Conservation (phyloP, 345 rosid genomes). For the Euclidium syriacum region DNA sequence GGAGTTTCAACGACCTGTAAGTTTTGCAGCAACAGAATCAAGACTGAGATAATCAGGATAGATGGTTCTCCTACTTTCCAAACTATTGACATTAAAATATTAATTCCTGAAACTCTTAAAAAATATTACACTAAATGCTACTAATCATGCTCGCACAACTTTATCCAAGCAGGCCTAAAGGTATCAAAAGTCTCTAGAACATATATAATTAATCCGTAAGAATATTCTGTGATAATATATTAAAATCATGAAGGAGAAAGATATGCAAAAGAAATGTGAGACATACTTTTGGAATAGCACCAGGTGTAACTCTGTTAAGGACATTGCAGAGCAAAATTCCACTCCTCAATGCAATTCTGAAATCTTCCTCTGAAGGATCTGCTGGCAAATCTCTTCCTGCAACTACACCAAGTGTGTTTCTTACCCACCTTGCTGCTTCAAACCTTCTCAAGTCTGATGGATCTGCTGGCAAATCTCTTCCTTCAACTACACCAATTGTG, state of each 20-base stretch:
- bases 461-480: conserved; percentile 67
- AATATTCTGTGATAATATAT: neutral
- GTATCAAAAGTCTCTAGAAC: conserved; percentile 5
- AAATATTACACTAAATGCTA: conserved; percentile 10
- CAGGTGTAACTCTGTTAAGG: conserved; percentile 84
- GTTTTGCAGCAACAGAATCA: neutral
- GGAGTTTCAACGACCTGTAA: conserved; percentile 78
- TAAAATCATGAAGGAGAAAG: neutral
- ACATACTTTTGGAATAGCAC: conserved; percentile 72
- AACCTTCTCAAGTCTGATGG: conserved; percentile 65
- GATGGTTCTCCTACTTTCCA: neutral
- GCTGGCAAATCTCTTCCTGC: conserved; percentile 88
- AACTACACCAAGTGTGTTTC: conserved; percentile 79
- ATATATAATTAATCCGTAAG: neutral
- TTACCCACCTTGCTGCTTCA: conserved; percentile 88
- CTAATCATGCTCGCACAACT: conserved; percentile 32
- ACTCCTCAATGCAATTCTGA: conserved; percentile 83
- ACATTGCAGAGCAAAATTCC: conserved; percentile 86
- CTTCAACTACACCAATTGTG: conserved; percentile 61
- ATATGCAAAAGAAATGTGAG: neutral
- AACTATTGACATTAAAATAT: neutral
- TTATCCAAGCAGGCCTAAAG: conserved; percentile 22
- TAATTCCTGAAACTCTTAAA: neutral
- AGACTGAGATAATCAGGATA: neutral
- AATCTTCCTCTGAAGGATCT: conserved; percentile 90